These are phyloP conservation scores for Wickerhamiella qilinensis DNA, from an alignment of 805 yeast genomes.

Conservation along the genomic window DNA sequence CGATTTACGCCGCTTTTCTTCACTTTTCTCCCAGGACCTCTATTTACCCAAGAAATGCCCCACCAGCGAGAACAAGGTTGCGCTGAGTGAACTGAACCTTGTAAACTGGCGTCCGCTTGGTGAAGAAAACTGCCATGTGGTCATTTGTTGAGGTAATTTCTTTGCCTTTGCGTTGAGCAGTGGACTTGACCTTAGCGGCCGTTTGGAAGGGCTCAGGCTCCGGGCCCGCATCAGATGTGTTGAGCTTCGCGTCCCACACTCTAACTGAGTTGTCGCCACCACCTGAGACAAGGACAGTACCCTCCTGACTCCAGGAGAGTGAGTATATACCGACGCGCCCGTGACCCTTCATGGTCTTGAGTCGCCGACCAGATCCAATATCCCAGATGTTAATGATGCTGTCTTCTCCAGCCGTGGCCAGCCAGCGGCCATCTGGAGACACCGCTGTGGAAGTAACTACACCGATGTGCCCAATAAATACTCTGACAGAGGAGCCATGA, in stretches of 20 bases:
- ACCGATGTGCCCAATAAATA: slow-evolving; percentile 86
- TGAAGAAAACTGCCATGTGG: slow-evolving; percentile 83
- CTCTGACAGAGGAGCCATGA: slow-evolving; percentile 75
- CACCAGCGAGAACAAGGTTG: slow-evolving; percentile 84
- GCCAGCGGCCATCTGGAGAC: slow-evolving; percentile 93
- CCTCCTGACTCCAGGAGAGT: slow-evolving; percentile 70
- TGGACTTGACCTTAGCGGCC: slow-evolving; percentile 8
- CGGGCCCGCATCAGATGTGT: slow-evolving; percentile 66
- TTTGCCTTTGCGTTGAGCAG: slow-evolving; percentile 28
- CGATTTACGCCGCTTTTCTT: neutral
- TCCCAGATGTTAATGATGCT: slow-evolving; percentile 85
- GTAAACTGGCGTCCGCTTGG: slow-evolving; percentile 87
- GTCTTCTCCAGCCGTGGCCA: slow-evolving; percentile 92
- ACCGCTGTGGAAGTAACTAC: slow-evolving; percentile 74
- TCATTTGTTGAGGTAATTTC: slow-evolving; percentile 75
- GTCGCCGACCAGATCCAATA: slow-evolving; percentile 72
- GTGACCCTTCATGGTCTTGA: slow-evolving; percentile 90
- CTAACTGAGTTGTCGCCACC: slow-evolving; percentile 88
- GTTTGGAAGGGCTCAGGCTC: slow-evolving; percentile 52
- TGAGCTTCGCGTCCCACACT: slow-evolving; percentile 88
- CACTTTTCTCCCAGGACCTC: no score
- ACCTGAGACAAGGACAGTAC: slow-evolving; percentile 75
- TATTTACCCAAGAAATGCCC: slow-evolving; percentile 44
- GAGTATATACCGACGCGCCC: slow-evolving; percentile 78
- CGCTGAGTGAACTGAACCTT: slow-evolving; percentile 84